Evolutionary conservation across 768 basidiomycete genomes (phyloP).

Genomic region (Amanita rubescens): DNA sequence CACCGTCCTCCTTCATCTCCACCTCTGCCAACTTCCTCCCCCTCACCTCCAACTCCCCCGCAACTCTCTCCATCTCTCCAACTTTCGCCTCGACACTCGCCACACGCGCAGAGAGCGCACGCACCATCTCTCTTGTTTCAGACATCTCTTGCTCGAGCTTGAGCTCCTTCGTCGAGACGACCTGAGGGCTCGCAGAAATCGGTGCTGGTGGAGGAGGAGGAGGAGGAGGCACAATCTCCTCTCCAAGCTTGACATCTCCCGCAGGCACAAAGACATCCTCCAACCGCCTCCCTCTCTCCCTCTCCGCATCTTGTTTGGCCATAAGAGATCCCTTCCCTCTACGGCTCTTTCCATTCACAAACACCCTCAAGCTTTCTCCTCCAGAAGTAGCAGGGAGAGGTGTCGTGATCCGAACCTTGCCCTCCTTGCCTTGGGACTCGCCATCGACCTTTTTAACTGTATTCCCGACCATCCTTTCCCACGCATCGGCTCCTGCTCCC

Average conservation of each 20-base stretch:
- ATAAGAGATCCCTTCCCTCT: not conserved
- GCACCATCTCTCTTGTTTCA: constrained; percentile 1
- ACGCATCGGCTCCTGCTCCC: not conserved
- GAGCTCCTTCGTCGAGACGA: too few species aligned
- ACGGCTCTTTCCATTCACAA: not conserved
- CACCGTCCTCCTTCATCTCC: constrained; percentile 3
- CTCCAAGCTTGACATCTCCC: not conserved
- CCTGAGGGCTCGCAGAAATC: too few species aligned
- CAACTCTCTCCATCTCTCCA: constrained; percentile 3
- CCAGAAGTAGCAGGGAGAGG: too few species aligned
- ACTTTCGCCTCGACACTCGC: constrained; percentile 2
- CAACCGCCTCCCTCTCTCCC: not conserved
- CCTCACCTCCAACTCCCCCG: constrained; percentile 5
- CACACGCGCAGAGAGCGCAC: constrained; percentile 1
- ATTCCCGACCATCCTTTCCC: not conserved
- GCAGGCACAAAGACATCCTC: not conserved
- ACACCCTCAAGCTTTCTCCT: too few species aligned
- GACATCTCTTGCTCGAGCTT: not conserved
- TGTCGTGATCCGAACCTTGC: too few species aligned
- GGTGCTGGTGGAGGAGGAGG: too few species aligned
- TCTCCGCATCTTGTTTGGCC: not conserved
- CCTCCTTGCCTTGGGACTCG: too few species aligned
- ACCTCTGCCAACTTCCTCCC: too few species aligned
- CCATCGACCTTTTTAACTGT: constrained; percentile 2
- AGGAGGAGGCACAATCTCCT: too few species aligned